Conservation (phyloP, 2,329 filamentous ascomycete genomes). For the Chalara sp. region DNA sequence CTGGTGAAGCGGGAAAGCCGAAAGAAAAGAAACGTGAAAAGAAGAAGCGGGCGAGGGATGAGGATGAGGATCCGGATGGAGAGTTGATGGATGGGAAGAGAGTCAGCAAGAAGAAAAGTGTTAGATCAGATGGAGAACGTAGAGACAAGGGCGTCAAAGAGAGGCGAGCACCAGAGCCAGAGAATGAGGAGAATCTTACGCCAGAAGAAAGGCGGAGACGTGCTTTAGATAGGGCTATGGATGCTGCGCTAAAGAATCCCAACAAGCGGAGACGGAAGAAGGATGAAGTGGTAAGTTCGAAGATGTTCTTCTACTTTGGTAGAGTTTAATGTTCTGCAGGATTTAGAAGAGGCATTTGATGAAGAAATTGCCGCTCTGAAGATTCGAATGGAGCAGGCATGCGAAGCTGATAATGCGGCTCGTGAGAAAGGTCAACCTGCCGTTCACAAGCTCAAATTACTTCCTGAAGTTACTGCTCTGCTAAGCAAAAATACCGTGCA, state of each 20-base stretch:
- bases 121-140: slow-evolving; percentile 36
- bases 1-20: slow-evolving; percentile 65
- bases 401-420: slow-evolving; percentile 76
- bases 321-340: slow-evolving; percentile 41
- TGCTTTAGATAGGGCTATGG: slow-evolving; percentile 80
- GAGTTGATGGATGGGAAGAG: slow-evolving; percentile 48
- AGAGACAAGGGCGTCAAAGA: slow-evolving; percentile 25
- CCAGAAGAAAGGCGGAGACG: slow-evolving; percentile 79
- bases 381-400: slow-evolving; percentile 83
- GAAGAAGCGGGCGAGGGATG: slow-evolving; percentile 52
- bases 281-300: slow-evolving; percentile 71
- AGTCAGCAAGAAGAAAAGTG: slow-evolving; percentile 30
- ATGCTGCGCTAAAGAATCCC: slow-evolving; percentile 79
- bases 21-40: slow-evolving; percentile 58
- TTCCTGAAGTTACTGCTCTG: slow-evolving; percentile 82
- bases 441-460: slow-evolving; percentile 85
- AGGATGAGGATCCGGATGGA: slow-evolving; percentile 37
- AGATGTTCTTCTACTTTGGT: not conserved
- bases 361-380: slow-evolving; percentile 85
- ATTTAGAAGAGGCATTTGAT: slow-evolving; percentile 85
- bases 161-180: slow-evolving; percentile 50
- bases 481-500: slow-evolving; percentile 86
- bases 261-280: slow-evolving; percentile 63
- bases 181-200: slow-evolving; percentile 71
- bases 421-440: slow-evolving; percentile 76